phyloP scores from a whole-genome alignment of 768 basidiomycete genomes.

The Rhizopogon vesiculosus region DNA sequence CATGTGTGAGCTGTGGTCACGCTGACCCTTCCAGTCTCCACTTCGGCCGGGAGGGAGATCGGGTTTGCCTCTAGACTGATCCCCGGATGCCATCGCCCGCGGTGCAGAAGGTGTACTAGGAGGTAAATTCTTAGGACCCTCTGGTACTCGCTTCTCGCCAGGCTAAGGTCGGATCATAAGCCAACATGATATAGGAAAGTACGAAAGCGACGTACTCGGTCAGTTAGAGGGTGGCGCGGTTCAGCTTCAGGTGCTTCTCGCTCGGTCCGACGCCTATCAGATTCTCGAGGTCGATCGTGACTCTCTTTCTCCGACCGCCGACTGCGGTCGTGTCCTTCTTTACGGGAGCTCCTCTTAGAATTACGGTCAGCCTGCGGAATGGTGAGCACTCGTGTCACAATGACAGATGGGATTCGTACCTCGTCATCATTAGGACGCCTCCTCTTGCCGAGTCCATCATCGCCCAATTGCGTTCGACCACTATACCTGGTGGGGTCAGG shows the following conservation, averaged over 20 bases:
- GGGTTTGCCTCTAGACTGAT: constrained; percentile 37
- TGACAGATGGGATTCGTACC: constrained; percentile 36
- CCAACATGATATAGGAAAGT: background rate
- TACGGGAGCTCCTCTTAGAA: constrained; percentile 78
- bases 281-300: constrained; percentile 63
- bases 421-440: constrained; percentile 69
- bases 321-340: constrained; percentile 67
- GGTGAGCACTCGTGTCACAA: constrained; percentile 8
- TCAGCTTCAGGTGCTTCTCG: constrained; percentile 53
- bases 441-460: constrained; percentile 72
- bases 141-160: constrained; percentile 52
- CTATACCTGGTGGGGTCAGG: constrained; percentile 59
- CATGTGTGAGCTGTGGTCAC: constrained; percentile 25
- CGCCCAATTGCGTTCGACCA: constrained; percentile 34
- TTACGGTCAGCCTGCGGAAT: constrained; percentile 58
- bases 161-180: constrained; percentile 26
- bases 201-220: constrained; percentile 48
- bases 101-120: constrained; percentile 65
- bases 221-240: constrained; percentile 39
- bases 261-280: constrained; percentile 62
- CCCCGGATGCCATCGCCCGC: constrained; percentile 59
- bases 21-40: constrained; percentile 46
- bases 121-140: constrained; percentile 50
- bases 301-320: constrained; percentile 69
- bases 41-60: constrained; percentile 33